Base-by-base conservation (phyloP, 768 basidiomycete species). In the Boletus barrowsii region DNA sequence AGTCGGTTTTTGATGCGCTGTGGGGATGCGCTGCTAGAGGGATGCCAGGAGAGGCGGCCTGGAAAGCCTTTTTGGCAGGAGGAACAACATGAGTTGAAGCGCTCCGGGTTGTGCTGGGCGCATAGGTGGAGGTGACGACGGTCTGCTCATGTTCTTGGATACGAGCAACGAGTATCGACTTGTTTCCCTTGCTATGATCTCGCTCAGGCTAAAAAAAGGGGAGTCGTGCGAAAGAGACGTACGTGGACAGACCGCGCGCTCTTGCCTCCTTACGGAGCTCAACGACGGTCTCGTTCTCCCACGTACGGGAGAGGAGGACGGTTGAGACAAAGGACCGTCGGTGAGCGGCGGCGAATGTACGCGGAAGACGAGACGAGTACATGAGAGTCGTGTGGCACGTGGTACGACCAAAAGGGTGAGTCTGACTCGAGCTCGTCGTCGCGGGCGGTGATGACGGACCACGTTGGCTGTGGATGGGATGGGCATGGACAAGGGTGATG, bases 201-300 rank as follows among this genome's bases (percentile, higher is more conserved):
- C 4, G 13, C 46, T 69, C 52, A 64, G 56, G 37, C 52, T 17
- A 17, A 18, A 47, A 50, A 17, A 44, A 39, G 15, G 45, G 13
- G 1, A 6, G 18, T n/a, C 42, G 51, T 51, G 40, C 30, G 20
- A 33, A 26, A 29, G 33, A 17, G 18, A 71, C 79, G 32, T 71
- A 85, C 84, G 73, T 68, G 42, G 84, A 73, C 35, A 88, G 66
- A 49, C 83, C 83, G 51, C 83, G 81, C 41, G 64, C 62, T 63
- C 73, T 83, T 44, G 81, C 79, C 64, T 85, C 80, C 59, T 74
- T 74, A 58, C 75, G 76, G 42, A 86, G 75, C 39, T 78, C 74
- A 17, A 70, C 68, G 54, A 83, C 65, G 51, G 77, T 73, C 57
- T 81, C 74, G 53, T 72, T 78, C 55, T 82, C 77, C 80, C 82